These are phyloP conservation scores for Solanum dulcamara DNA, from an alignment of 257 asterid species.

Conservation along the genomic window DNA sequence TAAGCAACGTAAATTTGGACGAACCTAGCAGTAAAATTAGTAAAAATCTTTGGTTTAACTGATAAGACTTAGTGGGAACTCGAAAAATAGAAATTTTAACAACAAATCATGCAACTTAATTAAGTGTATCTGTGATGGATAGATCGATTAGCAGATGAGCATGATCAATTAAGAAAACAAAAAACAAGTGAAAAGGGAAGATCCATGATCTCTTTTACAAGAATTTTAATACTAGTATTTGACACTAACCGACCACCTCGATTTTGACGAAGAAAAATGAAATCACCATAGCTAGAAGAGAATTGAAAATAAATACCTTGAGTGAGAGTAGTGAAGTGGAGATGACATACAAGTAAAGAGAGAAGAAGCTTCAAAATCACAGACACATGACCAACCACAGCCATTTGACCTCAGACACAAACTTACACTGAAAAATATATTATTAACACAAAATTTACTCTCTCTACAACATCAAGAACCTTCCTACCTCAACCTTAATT, in stretches of 20 bases:
- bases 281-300: background rate
- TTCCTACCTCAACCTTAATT: background rate
- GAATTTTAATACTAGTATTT: background rate
- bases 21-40: background rate
- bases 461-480: background rate
- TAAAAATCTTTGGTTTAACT: background rate
- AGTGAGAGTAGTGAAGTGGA: conserved; percentile 12
- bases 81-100: background rate
- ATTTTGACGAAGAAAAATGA: background rate
- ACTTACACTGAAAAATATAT: background rate
- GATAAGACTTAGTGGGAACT: background rate
- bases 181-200: background rate
- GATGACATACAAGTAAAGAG: conserved; percentile 26
- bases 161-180: background rate
- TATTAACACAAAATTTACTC: background rate
- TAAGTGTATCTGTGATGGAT: background rate
- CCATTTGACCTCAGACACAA: conserved; percentile 30
- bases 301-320: background rate
- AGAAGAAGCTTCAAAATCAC: conserved; percentile 18
- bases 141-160: background rate
- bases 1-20: background rate
- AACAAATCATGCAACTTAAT: background rate
- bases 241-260: too few species aligned
- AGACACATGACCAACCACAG: conserved; percentile 50
- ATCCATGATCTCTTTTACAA: background rate